These are phyloP conservation scores for Acanthamoeba culbertsoni DNA, from an alignment of 208 protist species.

Conservation along the genomic window DNA sequence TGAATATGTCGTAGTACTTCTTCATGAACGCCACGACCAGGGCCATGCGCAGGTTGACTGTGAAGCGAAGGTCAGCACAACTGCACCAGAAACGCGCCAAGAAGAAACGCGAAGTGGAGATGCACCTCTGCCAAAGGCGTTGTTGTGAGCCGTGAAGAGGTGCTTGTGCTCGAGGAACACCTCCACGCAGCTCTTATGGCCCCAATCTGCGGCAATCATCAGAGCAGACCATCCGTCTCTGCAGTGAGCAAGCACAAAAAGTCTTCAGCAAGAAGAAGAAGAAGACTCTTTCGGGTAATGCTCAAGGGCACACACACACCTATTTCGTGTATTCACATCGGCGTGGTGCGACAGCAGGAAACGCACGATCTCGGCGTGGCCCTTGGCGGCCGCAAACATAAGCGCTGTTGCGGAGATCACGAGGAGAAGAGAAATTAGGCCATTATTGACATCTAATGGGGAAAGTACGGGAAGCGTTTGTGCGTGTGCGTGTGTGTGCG, in stretches of 20 bases:
- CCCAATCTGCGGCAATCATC: constrained; percentile 28
- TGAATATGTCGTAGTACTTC: constrained; percentile 44
- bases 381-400: constrained; percentile 23
- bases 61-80: neutral
- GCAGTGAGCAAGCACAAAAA: neutral
- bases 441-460: too few relatives aligned
- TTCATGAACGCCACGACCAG: constrained; percentile 43
- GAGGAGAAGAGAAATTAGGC: too few relatives aligned
- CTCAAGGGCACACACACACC: too few relatives aligned
- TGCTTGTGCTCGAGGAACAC: constrained; percentile 15
- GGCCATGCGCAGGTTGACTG: constrained; percentile 12
- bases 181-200: neutral
- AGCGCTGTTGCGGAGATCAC: too few relatives aligned
- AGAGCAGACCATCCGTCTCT: constrained; percentile 16
- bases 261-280: neutral
- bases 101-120: neutral
- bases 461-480: too few relatives aligned
- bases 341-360: constrained; percentile 19
- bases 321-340: constrained; percentile 26
- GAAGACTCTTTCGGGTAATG: too few relatives aligned
- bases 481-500: too few relatives aligned
- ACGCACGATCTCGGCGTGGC: constrained; percentile 21
- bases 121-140: neutral
- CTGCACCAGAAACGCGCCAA: neutral
- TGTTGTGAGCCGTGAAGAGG: constrained; percentile 5